Evolutionary conservation across 768 basidiomycete genomes (phyloP).

Genomic region (Tylopilus plumbeoviolaceoides): DNA sequence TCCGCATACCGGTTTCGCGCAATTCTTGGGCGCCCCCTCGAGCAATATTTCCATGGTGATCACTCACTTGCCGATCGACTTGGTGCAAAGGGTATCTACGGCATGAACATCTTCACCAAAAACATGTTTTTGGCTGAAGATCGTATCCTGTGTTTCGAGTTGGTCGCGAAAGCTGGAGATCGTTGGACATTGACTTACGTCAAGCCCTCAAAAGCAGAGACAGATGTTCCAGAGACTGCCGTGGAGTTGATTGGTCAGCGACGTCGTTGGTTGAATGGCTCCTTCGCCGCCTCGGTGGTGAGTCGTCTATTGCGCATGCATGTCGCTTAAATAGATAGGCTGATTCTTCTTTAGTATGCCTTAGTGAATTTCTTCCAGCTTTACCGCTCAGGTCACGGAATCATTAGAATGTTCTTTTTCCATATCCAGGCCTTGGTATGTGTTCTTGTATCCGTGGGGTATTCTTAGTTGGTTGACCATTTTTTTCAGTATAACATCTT

Average conservation of each 20-base stretch:
- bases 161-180: conserved; percentile 86
- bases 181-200: conserved; percentile 89
- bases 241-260: conserved; percentile 92
- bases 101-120: conserved; percentile 97
- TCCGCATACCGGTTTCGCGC: conserved; percentile 94
- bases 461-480: neutral
- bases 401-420: conserved; percentile 94
- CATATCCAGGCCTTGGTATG: conserved; percentile 87
- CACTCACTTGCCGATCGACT: conserved; percentile 88
- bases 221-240: conserved; percentile 93
- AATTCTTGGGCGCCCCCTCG: conserved; percentile 81
- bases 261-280: conserved; percentile 95
- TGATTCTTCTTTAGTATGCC: conserved; percentile 58
- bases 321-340: neutral
- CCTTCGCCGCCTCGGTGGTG: conserved; percentile 88
- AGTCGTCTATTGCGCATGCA: conserved; percentile 27
- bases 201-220: conserved; percentile 94
- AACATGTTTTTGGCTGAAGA: conserved; percentile 92
- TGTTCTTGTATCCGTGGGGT: conserved; percentile 12
- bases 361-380: conserved; percentile 90
- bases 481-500: conserved; percentile 72
- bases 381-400: conserved; percentile 82
- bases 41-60: conserved; percentile 86
- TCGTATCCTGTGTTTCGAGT: conserved; percentile 95
- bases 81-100: conserved; percentile 90